These are phyloP conservation scores for Nematodospora anomalae DNA, from an alignment of 1,139 yeast species.

Conservation along the genomic window DNA sequence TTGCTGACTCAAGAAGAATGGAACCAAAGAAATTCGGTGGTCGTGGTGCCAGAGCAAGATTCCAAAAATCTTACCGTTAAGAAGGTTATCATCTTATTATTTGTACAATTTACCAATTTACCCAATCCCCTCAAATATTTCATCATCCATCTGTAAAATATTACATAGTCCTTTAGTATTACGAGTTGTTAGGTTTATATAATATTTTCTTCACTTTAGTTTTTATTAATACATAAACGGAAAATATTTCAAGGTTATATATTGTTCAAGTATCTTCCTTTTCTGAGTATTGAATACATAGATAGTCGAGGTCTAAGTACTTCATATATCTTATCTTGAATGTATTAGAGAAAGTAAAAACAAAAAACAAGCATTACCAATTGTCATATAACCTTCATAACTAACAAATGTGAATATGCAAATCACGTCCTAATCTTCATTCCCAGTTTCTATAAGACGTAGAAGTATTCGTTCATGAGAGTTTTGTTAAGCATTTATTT, in stretches of 20 bases:
- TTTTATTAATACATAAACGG: constrained; percentile 11
- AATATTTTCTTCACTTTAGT: constrained; percentile 10
- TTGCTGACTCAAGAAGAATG: constrained; percentile 99
- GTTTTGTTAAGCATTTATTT: too few species aligned
- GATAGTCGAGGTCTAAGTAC: too few species aligned
- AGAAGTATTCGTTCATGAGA: too few species aligned
- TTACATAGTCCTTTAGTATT: constrained; percentile 6
- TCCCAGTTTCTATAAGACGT: too few species aligned
- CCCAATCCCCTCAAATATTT: constrained; percentile 6
- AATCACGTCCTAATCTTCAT: too few species aligned
- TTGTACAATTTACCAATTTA: constrained; percentile 6
- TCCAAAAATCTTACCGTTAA: constrained; percentile 99
- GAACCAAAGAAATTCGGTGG: constrained; percentile 99
- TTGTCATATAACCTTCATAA: too few species aligned
- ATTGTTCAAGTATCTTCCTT: too few species aligned
- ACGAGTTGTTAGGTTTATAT: constrained; percentile 11
- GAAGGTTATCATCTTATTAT: constrained; percentile 10
- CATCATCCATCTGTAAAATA: constrained; percentile 9
- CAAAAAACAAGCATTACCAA: too few species aligned
- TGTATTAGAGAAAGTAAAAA: too few species aligned
- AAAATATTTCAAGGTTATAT: constrained; percentile 7
- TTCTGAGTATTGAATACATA: too few species aligned
- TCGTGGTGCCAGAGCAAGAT: constrained; percentile 99
- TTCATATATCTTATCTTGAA: too few species aligned
- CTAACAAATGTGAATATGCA: too few species aligned